These are phyloP conservation scores for Datisca glomerata DNA, from an alignment of 306 rosid genomes.

Conservation along the genomic window DNA sequence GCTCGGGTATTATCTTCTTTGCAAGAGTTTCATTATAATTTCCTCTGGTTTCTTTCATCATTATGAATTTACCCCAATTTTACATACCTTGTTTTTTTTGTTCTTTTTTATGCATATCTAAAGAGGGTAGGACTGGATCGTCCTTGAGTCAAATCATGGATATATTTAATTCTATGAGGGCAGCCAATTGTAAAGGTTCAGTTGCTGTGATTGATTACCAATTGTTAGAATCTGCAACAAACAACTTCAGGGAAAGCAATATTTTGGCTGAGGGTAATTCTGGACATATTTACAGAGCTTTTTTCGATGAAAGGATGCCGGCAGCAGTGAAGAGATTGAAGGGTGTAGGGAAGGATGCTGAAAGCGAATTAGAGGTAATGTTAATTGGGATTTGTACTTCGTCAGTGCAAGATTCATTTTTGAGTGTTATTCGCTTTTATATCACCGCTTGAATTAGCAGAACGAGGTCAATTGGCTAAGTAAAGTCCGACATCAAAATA, in stretches of 20 bases:
- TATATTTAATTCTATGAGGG: conserved; percentile 40
- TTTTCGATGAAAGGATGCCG: conserved; percentile 46
- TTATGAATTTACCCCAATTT: conserved; percentile 4
- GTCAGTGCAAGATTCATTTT: background rate
- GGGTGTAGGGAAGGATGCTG: conserved; percentile 27
- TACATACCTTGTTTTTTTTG: conserved; percentile 5
- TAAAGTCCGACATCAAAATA: conserved; percentile 71
- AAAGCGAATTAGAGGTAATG: conserved; percentile 62
- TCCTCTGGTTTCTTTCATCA: conserved; percentile 1
- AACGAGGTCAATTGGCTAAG: conserved; percentile 82
- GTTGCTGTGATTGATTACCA: conserved; percentile 58
- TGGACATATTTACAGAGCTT: conserved; percentile 48
- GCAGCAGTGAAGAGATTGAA: conserved; percentile 70
- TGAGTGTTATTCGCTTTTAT: too few relatives aligned
- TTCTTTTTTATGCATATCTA: conserved; percentile 11
- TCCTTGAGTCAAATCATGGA: conserved; percentile 30
- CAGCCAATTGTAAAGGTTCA: conserved; percentile 50
- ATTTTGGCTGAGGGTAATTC: conserved; percentile 48
- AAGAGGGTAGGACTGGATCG: conserved; percentile 45
- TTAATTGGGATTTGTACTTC: conserved; percentile 8
- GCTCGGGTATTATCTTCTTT: conserved; percentile 30
- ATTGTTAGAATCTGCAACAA: conserved; percentile 63
- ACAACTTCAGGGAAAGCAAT: conserved; percentile 49
- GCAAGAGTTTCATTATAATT: background rate
- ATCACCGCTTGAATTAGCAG: conserved; percentile 34